Conservation (phyloP, 305 asterid species). For the Fraxinus floribunda region DNA sequence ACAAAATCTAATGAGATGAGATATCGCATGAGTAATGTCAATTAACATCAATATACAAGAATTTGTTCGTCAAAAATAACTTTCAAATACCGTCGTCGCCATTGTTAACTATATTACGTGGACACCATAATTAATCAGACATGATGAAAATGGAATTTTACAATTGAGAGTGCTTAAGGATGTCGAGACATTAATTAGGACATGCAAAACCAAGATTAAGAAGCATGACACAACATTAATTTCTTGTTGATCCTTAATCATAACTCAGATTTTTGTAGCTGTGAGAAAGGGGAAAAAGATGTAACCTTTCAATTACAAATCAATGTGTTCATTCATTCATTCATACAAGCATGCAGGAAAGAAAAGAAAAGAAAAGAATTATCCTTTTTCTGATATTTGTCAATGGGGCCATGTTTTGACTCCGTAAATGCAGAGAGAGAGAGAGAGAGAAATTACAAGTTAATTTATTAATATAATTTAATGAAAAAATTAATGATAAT, state of each 20-base stretch:
- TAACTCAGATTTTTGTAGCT: slow-evolving; percentile 31
- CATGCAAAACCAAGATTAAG: slow-evolving; percentile 15
- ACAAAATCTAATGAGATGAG: background rate
- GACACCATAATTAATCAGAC: background rate
- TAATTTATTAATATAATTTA: too few species aligned
- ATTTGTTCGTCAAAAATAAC: background rate
- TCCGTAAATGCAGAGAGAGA: background rate
- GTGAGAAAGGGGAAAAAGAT: background rate
- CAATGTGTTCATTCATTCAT: slow-evolving; percentile 21
- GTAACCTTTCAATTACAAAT: slow-evolving; percentile 24
- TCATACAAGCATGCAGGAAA: slow-evolving; percentile 32
- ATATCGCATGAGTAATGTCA: background rate
- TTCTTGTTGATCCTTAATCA: slow-evolving; percentile 15
- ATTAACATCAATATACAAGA: background rate
- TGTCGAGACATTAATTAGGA: slow-evolving; percentile 21
- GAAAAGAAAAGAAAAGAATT: background rate
- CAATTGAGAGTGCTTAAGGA: slow-evolving; percentile 25
- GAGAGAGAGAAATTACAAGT: too few species aligned
- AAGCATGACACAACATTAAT: background rate
- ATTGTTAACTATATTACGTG: background rate
- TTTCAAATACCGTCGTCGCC: background rate
- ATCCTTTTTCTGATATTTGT: background rate
- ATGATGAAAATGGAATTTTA: slow-evolving; percentile 28
- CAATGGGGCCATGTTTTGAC: background rate
- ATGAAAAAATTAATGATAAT: background rate